Percentiles rank a stretch among this genome's conserved stretches.
These are phyloP conservation scores for Didymella pinodella DNA, from an alignment of 2,329 filamentous ascomycete species.

Conservation along the genomic window DNA sequence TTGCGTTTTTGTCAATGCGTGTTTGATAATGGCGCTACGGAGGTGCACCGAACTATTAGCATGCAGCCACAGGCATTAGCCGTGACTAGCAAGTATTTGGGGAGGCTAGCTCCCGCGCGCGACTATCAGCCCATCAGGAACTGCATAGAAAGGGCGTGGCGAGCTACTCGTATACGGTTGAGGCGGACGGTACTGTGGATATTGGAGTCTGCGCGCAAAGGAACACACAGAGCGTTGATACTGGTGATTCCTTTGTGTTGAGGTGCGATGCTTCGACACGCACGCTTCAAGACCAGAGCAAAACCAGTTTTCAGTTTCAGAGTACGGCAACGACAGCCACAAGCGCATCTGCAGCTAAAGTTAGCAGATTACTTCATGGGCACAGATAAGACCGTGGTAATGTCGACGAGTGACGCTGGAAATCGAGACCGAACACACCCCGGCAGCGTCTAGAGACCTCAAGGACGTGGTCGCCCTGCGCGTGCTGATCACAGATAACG, in stretches of 20 bases:
- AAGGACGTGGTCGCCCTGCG: slow-evolving; percentile 12
- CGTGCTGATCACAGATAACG: slow-evolving; percentile 13
- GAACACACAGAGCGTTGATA: not conserved
- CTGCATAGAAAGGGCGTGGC: slow-evolving; percentile 5
- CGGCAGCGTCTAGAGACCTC: slow-evolving; percentile 1
- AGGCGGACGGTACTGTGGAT: slow-evolving; percentile 15
- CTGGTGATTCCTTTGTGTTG: slow-evolving; percentile 3
- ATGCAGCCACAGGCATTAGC: slow-evolving; percentile 21
- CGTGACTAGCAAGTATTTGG: slow-evolving; percentile 15
- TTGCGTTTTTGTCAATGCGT: slow-evolving; percentile 21
- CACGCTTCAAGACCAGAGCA: not conserved
- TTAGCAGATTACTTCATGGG: slow-evolving; percentile 7
- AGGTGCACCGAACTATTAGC: slow-evolving; percentile 19
- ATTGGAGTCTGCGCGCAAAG: slow-evolving; percentile 2
- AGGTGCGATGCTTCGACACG: slow-evolving; percentile 5
- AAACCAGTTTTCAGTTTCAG: slow-evolving; percentile 14
- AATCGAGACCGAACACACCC: slow-evolving; percentile 11
- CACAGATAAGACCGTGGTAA: slow-evolving; percentile 14
- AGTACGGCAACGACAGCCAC: slow-evolving; percentile 8
- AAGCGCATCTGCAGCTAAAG: slow-evolving; percentile 16
- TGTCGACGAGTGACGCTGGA: slow-evolving; percentile 2
- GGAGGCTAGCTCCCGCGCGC: slow-evolving; percentile 19
- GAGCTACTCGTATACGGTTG: slow-evolving; percentile 2
- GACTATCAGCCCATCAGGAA: slow-evolving; percentile 21
- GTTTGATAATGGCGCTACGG: slow-evolving; percentile 22